These are phyloP conservation scores for Bruguiera hainesii DNA, from an alignment of 441 rosid genomes.

Conservation along the genomic window DNA sequence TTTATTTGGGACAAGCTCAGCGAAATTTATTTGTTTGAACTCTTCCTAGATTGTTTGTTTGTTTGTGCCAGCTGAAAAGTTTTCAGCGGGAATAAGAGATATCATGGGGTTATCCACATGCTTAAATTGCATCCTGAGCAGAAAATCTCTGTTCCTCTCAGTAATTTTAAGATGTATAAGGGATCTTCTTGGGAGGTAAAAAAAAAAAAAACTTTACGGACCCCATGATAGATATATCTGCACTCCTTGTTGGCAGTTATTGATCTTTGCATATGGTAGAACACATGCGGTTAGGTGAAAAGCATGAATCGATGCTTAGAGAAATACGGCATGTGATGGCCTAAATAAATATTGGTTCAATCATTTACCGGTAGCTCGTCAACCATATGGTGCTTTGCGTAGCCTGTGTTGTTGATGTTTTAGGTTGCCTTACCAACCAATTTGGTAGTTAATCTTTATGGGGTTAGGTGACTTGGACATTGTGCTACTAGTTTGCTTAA, in stretches of 20 bases:
- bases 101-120: not conserved
- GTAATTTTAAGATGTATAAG: not conserved
- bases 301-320: not conserved
- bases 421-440: slow-evolving; percentile 3
- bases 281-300: slow-evolving; percentile 10
- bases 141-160: not conserved
- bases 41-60: not conserved
- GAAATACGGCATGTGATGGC: not conserved
- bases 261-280: not conserved
- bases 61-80: not conserved
- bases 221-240: not conserved
- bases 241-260: not conserved
- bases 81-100: not conserved
- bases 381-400: not conserved
- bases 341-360: not conserved
- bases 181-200: not conserved
- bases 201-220: not conserved
- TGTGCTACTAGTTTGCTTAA: not conserved
- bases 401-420: not conserved
- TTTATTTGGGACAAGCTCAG: slow-evolving; percentile 8
- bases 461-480: slow-evolving; percentile 1
- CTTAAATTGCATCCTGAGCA: not conserved
- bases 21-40: slow-evolving; percentile 3
- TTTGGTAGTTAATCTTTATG: slow-evolving; percentile 6
- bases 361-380: not conserved